Percentiles rank a stretch among this genome's conserved stretches.
Evolutionary conservation across 164 flowering plant genomes (phyloP).

Genomic region (Aristolochia contorta): DNA sequence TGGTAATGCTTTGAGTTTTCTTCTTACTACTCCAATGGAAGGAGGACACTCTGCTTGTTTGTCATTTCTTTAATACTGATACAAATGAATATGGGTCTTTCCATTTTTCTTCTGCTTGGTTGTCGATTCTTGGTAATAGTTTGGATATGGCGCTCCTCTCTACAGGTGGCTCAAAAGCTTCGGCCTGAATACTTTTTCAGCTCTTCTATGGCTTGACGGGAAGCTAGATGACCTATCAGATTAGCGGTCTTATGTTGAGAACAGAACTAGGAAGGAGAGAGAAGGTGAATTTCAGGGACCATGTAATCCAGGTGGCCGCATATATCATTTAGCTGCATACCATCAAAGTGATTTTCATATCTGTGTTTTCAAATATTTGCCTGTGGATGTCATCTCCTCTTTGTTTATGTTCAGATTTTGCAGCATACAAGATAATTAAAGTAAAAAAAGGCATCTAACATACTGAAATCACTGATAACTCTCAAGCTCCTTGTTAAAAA

Average conservation of each 20-base stretch:
- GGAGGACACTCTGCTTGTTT: too few species aligned
- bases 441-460: too few species aligned
- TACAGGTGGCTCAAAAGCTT: conserved; percentile 67
- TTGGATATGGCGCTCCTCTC: not conserved
- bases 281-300: conserved; percentile 63
- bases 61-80: too few species aligned
- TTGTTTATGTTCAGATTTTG: too few species aligned
- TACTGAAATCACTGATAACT: too few species aligned
- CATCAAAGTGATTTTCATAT: too few species aligned
- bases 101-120: not conserved
- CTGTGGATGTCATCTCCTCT: too few species aligned
- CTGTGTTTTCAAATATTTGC: too few species aligned
- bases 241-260: conserved; percentile 66
- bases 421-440: too few species aligned
- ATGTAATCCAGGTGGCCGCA: conserved; percentile 59
- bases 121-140: not conserved
- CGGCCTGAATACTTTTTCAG: conserved; percentile 54
- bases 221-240: conserved; percentile 73
- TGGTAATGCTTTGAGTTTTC: not conserved
- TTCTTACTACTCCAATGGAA: not conserved
- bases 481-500: too few species aligned
- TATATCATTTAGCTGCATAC: too few species aligned
- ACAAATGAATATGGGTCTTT: too few species aligned
- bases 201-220: conserved; percentile 62
- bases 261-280: conserved; percentile 65